phyloP scores from a whole-genome alignment of 768 basidiomycete species.

The Pleurotus djamor region DNA sequence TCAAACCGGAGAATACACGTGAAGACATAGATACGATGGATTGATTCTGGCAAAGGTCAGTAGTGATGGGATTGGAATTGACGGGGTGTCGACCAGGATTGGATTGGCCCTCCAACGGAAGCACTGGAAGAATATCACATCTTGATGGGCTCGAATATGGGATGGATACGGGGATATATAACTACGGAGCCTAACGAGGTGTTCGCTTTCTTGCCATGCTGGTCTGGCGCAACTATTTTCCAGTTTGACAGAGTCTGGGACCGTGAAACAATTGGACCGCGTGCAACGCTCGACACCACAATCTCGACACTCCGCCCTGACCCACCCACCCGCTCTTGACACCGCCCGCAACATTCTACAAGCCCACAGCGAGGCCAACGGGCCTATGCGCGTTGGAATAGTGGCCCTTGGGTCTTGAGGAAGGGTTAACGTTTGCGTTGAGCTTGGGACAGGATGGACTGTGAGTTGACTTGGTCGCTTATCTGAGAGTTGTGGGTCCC shows the following conservation, averaged over 20 bases:
- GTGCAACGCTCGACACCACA: slow-evolving; percentile 1
- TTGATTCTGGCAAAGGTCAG: neutral
- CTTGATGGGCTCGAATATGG: neutral
- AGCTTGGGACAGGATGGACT: neutral
- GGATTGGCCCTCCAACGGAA: neutral
- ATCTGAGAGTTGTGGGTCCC: neutral
- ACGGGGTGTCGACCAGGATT: neutral
- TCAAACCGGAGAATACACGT: slow-evolving; percentile 1
- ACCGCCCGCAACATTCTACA: neutral
- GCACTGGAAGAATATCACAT: slow-evolving; percentile 1
- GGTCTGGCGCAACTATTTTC: neutral
- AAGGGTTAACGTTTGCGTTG: neutral
- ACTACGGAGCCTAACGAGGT: neutral
- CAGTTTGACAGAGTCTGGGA: slow-evolving; percentile 8
- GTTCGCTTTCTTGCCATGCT: neutral
- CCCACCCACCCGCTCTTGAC: neutral
- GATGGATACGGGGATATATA: neutral
- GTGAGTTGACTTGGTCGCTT: neutral
- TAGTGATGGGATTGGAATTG: neutral
- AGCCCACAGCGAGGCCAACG: neutral
- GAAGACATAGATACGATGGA: neutral
- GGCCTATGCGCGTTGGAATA: neutral
- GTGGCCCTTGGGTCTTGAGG: slow-evolving; percentile 1
- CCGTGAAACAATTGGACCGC: slow-evolving; percentile 7
- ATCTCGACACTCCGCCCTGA: neutral